Evolutionary conservation across 805 yeast species (phyloP).

Genomic region (Metschnikowia amazonensis): DNA sequence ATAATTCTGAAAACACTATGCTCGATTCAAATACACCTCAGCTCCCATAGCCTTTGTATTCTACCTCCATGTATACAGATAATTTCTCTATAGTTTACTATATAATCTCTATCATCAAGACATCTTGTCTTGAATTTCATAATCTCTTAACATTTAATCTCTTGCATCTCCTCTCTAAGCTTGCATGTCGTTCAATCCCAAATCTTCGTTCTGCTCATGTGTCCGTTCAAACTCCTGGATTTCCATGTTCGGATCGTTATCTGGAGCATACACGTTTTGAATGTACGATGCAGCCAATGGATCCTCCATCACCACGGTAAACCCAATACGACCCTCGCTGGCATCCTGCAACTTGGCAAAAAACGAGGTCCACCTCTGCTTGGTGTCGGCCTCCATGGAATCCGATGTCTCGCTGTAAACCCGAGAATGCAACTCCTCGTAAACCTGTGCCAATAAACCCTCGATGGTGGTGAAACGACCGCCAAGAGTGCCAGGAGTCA

Average conservation of each 20-base stretch:
- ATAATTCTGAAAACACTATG: too few relatives aligned
- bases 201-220: constrained; percentile 80
- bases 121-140: too few relatives aligned
- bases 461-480: constrained; percentile 97
- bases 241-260: constrained; percentile 91
- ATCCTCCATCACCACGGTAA: constrained; percentile 87
- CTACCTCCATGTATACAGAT: too few relatives aligned
- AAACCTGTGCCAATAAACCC: constrained; percentile 84
- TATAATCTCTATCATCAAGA: too few relatives aligned
- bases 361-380: constrained; percentile 78
- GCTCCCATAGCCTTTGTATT: too few relatives aligned
- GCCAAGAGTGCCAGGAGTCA: constrained; percentile 94
- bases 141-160: too few relatives aligned
- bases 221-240: constrained; percentile 90
- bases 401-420: constrained; percentile 86
- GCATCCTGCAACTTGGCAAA: constrained; percentile 74
- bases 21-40: too few relatives aligned
- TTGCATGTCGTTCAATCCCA: constrained; percentile 68
- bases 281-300: constrained; percentile 94
- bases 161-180: too few relatives aligned
- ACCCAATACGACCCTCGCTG: constrained; percentile 71
- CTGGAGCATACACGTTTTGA: constrained; percentile 99
- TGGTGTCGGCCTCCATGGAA: constrained; percentile 79
- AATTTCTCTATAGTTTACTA: too few relatives aligned
- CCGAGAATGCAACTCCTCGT: constrained; percentile 81